phyloP scores from a whole-genome alignment of 306 rosid genomes.

The Dicorynia guianensis region DNA sequence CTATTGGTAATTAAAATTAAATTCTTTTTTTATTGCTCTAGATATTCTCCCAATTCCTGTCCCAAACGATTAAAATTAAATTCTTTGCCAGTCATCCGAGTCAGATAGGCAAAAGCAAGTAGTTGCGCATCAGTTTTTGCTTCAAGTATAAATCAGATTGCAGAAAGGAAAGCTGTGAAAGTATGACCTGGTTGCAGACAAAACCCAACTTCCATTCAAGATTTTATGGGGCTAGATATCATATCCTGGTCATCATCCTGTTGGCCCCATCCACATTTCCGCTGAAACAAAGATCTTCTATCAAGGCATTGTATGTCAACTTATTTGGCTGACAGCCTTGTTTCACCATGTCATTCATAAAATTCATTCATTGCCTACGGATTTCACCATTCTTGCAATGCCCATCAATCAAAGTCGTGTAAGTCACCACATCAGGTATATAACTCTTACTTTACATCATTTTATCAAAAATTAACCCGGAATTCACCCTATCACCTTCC shows the following conservation, averaged over 20 bases:
- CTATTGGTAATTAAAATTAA: too few relatives aligned
- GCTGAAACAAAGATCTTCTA: conserved; percentile 56
- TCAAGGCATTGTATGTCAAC: conserved; percentile 56
- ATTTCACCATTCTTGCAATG: conserved; percentile 54
- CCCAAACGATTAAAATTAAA: too few relatives aligned
- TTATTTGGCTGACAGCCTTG: conserved; percentile 50
- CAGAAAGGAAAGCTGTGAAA: too few relatives aligned
- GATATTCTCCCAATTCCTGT: too few relatives aligned
- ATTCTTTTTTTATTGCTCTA: too few relatives aligned
- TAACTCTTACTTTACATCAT: conserved; percentile 37
- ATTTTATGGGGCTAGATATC: too few relatives aligned
- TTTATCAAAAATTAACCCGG: conserved; percentile 40
- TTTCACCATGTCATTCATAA: conserved; percentile 51
- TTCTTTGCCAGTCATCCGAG: too few relatives aligned
- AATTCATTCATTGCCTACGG: conserved; percentile 42
- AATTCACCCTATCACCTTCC: conserved; percentile 52
- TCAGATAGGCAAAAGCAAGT: too few relatives aligned
- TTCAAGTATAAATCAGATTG: too few relatives aligned
- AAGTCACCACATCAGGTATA: conserved; percentile 49
- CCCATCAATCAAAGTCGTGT: conserved; percentile 62
- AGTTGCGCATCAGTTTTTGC: too few relatives aligned
- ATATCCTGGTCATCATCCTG: conserved; percentile 56
- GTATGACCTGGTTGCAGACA: too few relatives aligned
- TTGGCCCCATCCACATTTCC: conserved; percentile 61
- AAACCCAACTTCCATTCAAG: too few relatives aligned